phyloP scores from a whole-genome alignment of 176 grass and related monocot genomes.

The Oryza punctata region DNA sequence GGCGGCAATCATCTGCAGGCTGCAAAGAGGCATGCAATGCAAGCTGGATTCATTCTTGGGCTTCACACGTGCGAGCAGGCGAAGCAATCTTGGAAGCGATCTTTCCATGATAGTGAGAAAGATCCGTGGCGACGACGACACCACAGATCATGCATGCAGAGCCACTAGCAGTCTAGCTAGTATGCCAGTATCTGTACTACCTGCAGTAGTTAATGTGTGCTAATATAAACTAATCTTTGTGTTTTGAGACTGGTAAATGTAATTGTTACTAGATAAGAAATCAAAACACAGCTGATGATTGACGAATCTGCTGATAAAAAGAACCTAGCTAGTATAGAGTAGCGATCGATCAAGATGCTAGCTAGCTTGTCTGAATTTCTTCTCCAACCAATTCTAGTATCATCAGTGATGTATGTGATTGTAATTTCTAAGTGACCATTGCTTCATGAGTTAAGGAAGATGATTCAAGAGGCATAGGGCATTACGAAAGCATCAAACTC shows the following conservation, averaged over 20 bases:
- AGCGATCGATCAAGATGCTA: neutral
- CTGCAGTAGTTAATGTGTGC: neutral
- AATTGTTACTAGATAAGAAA: neutral
- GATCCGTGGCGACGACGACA: slow-evolving; percentile 41
- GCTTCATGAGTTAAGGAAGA: neutral
- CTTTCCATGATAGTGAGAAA: slow-evolving; percentile 58
- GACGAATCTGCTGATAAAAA: neutral
- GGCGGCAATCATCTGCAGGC: slow-evolving; percentile 17
- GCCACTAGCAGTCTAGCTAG: too few species aligned
- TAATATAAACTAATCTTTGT: neutral
- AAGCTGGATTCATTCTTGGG: slow-evolving; percentile 14
- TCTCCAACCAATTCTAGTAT: neutral
- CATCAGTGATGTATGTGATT: neutral
- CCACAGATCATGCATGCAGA: neutral
- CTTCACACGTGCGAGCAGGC: slow-evolving; percentile 15
- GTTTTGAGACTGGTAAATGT: neutral
- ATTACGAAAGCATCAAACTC: too few species aligned
- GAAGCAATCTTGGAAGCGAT: slow-evolving; percentile 57
- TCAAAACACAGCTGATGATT: neutral
- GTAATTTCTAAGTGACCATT: neutral
- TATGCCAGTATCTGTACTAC: too few species aligned
- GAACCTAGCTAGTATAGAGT: neutral
- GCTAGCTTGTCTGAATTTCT: neutral
- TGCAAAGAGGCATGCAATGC: neutral
- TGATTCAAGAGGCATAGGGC: neutral